Evolutionary conservation across 805 yeast genomes (phyloP), one percentile per base, ranked within the genome.

Genomic region (Martiniozyma abietophila): DNA sequence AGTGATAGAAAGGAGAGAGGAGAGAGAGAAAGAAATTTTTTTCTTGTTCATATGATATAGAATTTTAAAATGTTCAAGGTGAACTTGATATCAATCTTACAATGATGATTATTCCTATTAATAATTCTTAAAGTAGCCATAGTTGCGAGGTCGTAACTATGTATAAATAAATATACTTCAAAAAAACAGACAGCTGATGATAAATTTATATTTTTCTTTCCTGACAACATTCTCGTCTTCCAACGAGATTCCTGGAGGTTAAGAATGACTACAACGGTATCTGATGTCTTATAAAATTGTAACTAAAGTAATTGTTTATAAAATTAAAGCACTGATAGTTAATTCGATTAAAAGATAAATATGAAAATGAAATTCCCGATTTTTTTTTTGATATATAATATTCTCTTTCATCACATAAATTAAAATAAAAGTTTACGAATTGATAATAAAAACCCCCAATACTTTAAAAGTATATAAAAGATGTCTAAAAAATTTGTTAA

Each of bases 251-350:
- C 34, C 35, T 45, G 48, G 43, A 40, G 43, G 47, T 29, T 34
- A 40, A 37, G 35, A 34, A 32, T 27, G 60, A 56, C 61, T 56
- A 56, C 61, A 56, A 56, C 61, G 61, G 61, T 56, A 56, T 56
- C 61, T 56, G 61, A 53, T 25, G 20, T 27, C 29, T 14, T 26
- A 14, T 23, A 8, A 6, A 18, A 18, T 11, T 7, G 20, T 17
- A 18, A 18, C 22, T n/a, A n/a, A n/a, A n/a, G n/a, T n/a, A n/a
- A n/a, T n/a, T n/a, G n/a, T n/a, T n/a, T n/a, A n/a, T n/a, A n/a
- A n/a, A n/a, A n/a, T n/a, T n/a, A n/a, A n/a, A n/a, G n/a, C n/a
- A n/a, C n/a, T n/a, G n/a, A n/a, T n/a, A n/a, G n/a, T n/a, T n/a
- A n/a, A n/a, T n/a, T n/a, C n/a, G n/a, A n/a, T n/a, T n/a, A n/a